These are phyloP conservation scores for Suhomyces ambrosiae DNA, from an alignment of 1,139 yeast genomes.

Conservation along the genomic window DNA sequence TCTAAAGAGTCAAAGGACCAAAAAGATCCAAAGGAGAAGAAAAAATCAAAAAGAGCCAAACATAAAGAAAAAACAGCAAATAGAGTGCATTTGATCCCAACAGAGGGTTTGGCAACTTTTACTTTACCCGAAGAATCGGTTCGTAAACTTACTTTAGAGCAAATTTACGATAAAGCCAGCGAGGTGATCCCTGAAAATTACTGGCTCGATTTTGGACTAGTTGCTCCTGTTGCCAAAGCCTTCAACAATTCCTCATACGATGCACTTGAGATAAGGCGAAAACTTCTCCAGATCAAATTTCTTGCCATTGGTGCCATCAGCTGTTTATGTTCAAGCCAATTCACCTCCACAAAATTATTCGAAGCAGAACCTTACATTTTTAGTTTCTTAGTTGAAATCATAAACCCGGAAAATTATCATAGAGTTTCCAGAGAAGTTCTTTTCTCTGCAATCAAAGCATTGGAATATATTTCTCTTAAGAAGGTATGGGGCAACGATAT, in stretches of 20 bases:
- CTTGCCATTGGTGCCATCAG: slow-evolving; percentile 61
- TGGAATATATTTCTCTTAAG: slow-evolving; percentile 71
- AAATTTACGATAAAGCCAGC: slow-evolving; percentile 63
- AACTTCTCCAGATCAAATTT: slow-evolving; percentile 65
- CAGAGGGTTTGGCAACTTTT: slow-evolving; percentile 52
- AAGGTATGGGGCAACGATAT: slow-evolving; percentile 77
- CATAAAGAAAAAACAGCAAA: slow-evolving; percentile 1
- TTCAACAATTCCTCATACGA: slow-evolving; percentile 61
- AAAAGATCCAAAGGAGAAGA: slow-evolving; percentile 6
- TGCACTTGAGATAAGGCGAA: slow-evolving; percentile 56
- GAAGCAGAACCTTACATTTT: slow-evolving; percentile 77
- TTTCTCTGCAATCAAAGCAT: slow-evolving; percentile 63
- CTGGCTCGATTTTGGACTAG: slow-evolving; percentile 66
- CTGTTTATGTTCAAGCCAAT: slow-evolving; percentile 53
- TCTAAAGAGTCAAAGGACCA: slow-evolving; percentile 3
- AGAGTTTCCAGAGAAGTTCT: slow-evolving; percentile 53
- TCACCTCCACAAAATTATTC: slow-evolving; percentile 64
- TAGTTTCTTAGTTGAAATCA: slow-evolving; percentile 68
- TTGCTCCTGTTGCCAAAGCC: slow-evolving; percentile 70
- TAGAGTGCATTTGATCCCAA: slow-evolving; percentile 11
- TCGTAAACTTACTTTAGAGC: slow-evolving; percentile 55
- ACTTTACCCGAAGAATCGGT: slow-evolving; percentile 51
- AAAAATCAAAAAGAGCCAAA: slow-evolving; percentile 1
- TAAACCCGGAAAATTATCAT: slow-evolving; percentile 58
- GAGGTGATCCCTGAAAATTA: slow-evolving; percentile 60